These are phyloP conservation scores for Syzygium grande DNA, from an alignment of 345 rosid genomes.

Conservation along the genomic window DNA sequence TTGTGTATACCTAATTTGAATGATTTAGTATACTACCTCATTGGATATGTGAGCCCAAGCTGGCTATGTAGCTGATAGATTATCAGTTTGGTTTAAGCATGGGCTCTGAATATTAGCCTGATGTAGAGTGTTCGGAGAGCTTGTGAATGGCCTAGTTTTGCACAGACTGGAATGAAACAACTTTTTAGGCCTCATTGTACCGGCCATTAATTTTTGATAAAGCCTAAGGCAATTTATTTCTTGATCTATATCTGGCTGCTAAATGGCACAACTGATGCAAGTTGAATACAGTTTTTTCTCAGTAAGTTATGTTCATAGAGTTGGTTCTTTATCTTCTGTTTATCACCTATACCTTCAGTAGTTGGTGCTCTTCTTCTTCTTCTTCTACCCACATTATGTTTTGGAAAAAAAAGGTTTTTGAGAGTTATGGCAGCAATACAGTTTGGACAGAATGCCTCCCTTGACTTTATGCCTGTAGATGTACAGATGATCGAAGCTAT, in stretches of 20 bases:
- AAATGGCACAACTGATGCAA: background rate
- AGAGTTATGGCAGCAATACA: background rate
- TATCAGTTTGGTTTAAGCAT: background rate
- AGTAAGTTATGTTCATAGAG: background rate
- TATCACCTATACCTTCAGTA: background rate
- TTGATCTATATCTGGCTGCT: background rate
- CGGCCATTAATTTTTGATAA: background rate
- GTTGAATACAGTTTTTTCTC: background rate
- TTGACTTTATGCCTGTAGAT: background rate
- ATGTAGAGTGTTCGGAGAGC: background rate
- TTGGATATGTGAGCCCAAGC: background rate
- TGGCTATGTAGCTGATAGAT: background rate
- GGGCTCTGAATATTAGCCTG: background rate
- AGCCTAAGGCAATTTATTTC: background rate
- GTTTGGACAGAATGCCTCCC: background rate
- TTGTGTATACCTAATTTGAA: background rate
- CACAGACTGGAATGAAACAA: background rate
- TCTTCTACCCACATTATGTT: background rate
- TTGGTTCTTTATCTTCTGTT: background rate
- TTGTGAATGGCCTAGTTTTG: background rate
- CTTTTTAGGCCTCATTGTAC: background rate
- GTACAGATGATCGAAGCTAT: background rate
- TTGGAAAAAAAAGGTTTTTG: background rate
- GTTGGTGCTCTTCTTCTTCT: background rate
- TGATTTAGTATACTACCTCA: background rate